phyloP scores from a whole-genome alignment of 345 rosid genomes.

The Ailanthus altissimus region DNA sequence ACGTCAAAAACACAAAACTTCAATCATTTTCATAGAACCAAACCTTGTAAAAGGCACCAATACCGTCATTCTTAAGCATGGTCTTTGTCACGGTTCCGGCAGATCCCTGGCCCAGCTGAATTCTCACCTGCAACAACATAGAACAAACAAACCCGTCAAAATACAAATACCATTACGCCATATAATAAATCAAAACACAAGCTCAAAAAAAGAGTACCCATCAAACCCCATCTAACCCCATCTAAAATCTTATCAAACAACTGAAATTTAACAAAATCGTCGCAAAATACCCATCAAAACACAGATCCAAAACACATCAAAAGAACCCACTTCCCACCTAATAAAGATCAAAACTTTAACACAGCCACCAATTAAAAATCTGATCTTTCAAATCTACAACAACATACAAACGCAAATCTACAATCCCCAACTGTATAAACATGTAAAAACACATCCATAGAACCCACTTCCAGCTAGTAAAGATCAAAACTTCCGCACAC shows the following conservation, averaged over 20 bases:
- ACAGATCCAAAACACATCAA: constrained; percentile 43
- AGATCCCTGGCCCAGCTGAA: constrained; percentile 97
- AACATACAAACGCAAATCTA: not conserved
- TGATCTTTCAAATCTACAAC: constrained; percentile 1
- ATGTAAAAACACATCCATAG: not conserved
- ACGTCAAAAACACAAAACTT: not conserved
- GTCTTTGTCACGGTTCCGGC: constrained; percentile 69
- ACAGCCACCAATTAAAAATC: not conserved
- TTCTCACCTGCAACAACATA: constrained; percentile 74
- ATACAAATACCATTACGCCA: constrained; percentile 11
- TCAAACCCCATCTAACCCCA: constrained; percentile 40
- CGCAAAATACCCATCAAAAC: constrained; percentile 16
- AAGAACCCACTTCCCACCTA: constrained; percentile 10
- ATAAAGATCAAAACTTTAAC: constrained; percentile 14
- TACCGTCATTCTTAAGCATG: constrained; percentile 86
- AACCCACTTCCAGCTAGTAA: constrained; percentile 8
- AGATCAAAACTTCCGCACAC: constrained; percentile 3
- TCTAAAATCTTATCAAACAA: constrained; percentile 21
- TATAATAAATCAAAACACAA: not conserved
- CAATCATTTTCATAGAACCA: not conserved
- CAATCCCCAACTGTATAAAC: not conserved
- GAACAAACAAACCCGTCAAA: constrained; percentile 24
- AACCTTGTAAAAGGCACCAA: constrained; percentile 96
- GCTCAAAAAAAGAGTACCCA: constrained; percentile 3
- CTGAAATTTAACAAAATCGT: not conserved